Evolutionary conservation across 495 filamentous ascomycete genomes (phyloP), one percentile per base, ranked within the genome.

Genomic region (Hypomontagnella monticulosa): DNA sequence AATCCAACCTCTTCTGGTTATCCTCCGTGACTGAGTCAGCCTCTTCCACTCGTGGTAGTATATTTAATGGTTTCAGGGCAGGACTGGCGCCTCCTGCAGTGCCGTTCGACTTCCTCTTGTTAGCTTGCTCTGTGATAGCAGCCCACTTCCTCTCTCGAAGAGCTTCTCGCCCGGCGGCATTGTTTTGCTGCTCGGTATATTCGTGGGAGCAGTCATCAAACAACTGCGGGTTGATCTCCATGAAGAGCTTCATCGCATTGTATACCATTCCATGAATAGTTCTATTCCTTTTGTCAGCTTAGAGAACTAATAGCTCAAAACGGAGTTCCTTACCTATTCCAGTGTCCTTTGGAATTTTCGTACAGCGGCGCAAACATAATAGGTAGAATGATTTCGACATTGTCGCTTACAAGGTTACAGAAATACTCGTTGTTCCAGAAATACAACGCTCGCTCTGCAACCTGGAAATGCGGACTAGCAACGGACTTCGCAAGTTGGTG

Each of bases 381-480:
- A 5, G 95, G 95, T 32, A 99, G 82, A 70, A 99, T 99, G 41
- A 96, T 91, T 67, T 97, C 94, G 30, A 98, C 95, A 72, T 99
- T 98, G 76, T 99, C 95, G 82, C 93, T 97, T 53, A 99, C 95
- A 55, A 99, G 81, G 72, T 99, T 99, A 82, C 95, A 99, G 81
- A 99, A 99, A 71, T 99, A 99, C 74, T 99, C 95, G 73, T 99
- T 99, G 78, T 99, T 99, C 95, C 95, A 99, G 82, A 98, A 99
- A 80, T 99, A 99, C 19, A 99, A 87, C 1, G 96, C 95, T 66
- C 95, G 86, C 75, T 99, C 95, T 32, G 95, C 95, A 41, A 99
- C 95, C 85, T 99, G 95, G 80, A 99, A 99, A 80, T 99, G 95
- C 15, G 95, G 95, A 67, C 96, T 98, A 18, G 95, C 95, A 34